Evolutionary conservation across 768 basidiomycete genomes (phyloP), one percentile per base, ranked within the genome.

Genomic region (Polyporus arcularius): DNA sequence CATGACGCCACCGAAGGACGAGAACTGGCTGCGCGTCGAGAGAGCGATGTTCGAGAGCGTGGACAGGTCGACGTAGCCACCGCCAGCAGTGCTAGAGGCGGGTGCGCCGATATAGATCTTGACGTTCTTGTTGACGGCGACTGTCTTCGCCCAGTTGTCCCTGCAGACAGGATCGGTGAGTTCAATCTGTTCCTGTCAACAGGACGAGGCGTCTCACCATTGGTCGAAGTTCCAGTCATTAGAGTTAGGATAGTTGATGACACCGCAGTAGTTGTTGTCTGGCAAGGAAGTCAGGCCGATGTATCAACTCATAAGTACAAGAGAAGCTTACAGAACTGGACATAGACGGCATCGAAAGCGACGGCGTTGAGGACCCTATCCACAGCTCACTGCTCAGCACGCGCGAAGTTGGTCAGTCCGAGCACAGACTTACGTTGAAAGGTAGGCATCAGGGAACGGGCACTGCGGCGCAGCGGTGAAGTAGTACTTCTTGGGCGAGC

Each of bases 331-430:
- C 82, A 84, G 70, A 90, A 87, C 69, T 89, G 89, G 39, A 90
- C 87, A 67, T 88, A 90, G 60, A 91, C 74, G 1, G 87, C 87
- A 73, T 91, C 89, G 63, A 90, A 91, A 4, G 70, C 78, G 11
- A 83, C 88, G 0, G 77, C 66, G 66, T 88, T 83, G 56, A 90
- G 74, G 21, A 87, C 85, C 9, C 76, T 76, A 18, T 35, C 14
- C 1, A 30, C n/a, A 31, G 8, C 21, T 35, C 4, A 55, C 12
- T 18, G 14, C 16, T 3, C 16, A 1, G 10, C 10, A n/a, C 4
- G 38, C 3, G 26, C 15, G 35, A 28, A 40, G 11, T 42, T n/a
- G 41, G n/a, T 42, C 6, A n/a, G 14, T 10, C 16, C n/a, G 41
- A 4, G n/a, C 14, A 18, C 9, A 32, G 4, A 38, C 66, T 43